Conservation (phyloP, 768 basidiomycete species). For the Tephrocybe sp. region DNA sequence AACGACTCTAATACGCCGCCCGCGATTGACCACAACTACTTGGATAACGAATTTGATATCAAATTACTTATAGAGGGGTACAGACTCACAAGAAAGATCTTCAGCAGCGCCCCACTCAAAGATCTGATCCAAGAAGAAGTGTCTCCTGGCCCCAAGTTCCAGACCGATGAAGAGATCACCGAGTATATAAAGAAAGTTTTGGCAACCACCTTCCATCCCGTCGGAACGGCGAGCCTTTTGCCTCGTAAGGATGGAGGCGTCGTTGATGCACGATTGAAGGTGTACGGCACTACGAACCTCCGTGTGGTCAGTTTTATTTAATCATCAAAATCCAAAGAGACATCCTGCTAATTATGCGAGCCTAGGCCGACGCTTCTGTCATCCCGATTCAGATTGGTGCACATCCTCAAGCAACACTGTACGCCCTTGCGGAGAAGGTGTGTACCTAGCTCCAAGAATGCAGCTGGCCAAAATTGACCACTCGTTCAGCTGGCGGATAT, state of each 20-base stretch:
- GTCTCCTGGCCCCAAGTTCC: neutral
- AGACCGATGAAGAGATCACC: too few relatives aligned
- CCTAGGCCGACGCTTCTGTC: conserved; percentile 19
- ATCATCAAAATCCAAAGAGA: neutral
- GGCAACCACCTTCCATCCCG: neutral
- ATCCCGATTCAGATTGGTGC: conserved; percentile 16
- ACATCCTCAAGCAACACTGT: conserved; percentile 14
- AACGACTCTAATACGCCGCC: conserved; percentile 18
- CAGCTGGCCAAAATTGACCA: too few relatives aligned
- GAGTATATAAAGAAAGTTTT: too few relatives aligned
- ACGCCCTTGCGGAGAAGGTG: conserved; percentile 23
- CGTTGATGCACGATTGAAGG: conserved; percentile 28
- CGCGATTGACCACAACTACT: conserved; percentile 15
- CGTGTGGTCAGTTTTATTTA: conserved; percentile 34
- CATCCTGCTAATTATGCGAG: neutral
- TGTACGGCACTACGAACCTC: conserved; percentile 34
- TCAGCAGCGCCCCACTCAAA: neutral
- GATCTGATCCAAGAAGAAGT: neutral
- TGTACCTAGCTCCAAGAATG: too few relatives aligned
- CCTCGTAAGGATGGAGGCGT: too few relatives aligned
- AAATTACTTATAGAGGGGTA: conserved; percentile 21
- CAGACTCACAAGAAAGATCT: too few relatives aligned
- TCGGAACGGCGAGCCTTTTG: conserved; percentile 2
- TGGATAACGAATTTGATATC: conserved; percentile 20
- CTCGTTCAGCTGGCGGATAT: too few relatives aligned